phyloP scores from a whole-genome alignment of 2,329 filamentous ascomycete species.

The Ophiostoma montium region DNA sequence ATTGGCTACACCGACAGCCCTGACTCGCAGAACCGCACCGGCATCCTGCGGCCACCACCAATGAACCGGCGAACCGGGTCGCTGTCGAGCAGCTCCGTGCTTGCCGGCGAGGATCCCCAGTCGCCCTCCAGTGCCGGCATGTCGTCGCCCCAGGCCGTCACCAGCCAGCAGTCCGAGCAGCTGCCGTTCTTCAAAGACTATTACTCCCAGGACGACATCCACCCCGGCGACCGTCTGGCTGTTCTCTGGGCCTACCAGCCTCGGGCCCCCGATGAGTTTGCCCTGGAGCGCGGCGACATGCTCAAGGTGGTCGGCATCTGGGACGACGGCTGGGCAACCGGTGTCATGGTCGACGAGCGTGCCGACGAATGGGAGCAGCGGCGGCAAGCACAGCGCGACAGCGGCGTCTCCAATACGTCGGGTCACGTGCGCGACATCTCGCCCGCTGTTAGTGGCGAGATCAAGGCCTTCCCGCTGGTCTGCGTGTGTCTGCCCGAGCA shows the following conservation, averaged over 20 bases:
- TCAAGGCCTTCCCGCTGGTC: constrained; percentile 94
- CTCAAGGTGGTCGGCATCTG: constrained; percentile 96
- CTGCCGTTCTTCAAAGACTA: constrained; percentile 96
- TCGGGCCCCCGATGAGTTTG: constrained; percentile 82
- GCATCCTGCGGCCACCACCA: constrained; percentile 43
- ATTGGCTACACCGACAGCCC: constrained; percentile 61
- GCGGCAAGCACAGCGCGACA: constrained; percentile 70
- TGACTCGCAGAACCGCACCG: constrained; percentile 45
- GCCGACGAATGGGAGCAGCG: constrained; percentile 81
- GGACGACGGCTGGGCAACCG: constrained; percentile 98
- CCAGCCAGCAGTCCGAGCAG: constrained; percentile 89
- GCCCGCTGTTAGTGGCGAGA: constrained; percentile 59
- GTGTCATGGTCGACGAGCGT: constrained; percentile 64
- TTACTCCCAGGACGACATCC: constrained; percentile 93
- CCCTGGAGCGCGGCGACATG: constrained; percentile 91
- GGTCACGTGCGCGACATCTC: constrained; percentile 43
- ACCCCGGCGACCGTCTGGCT: constrained; percentile 76
- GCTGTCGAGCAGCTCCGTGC: constrained; percentile 67
- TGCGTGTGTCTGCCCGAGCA: constrained; percentile 92
- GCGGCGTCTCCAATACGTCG: constrained; percentile 76
- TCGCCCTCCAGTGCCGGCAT: constrained; percentile 63
- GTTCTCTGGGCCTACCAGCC: constrained; percentile 96
- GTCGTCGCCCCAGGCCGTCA: constrained; percentile 71
- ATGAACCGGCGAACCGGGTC: constrained; percentile 67
- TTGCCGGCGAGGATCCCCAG: constrained; percentile 55